Evolutionary conservation across 805 yeast species (phyloP), one percentile per base, ranked within the genome.

Genomic region (Metschnikowia colocasiae): DNA sequence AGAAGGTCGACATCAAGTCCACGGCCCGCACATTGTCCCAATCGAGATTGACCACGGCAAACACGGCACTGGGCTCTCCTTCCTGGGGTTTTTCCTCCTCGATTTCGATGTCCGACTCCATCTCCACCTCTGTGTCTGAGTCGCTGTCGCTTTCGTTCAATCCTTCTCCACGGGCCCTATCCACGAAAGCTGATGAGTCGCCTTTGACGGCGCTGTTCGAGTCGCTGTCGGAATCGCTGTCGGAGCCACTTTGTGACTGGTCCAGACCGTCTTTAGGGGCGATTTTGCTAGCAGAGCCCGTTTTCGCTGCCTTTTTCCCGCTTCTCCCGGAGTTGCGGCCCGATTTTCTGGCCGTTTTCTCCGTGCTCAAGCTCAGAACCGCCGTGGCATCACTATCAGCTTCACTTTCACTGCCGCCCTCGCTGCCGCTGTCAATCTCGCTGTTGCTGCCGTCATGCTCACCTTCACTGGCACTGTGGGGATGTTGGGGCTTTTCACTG

Each of bases 1-100:
- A 70, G 58, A 92, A 89, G 0, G 98, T 85, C 4, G 95, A 95
- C 85, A 87, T 80, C 53, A 92, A 70, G 62, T 94, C 98, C 3
- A 80, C 80, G 0, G 98, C 86, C 39, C 81, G 78, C n/a, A 94
- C 76, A 60, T 94, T 87, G 58, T 94, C 99, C 99, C 99, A 94
- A 62, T 94, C 99, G 78, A 94, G 73, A 60, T 94, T 94, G 26
- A 94, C 98, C 1, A 85, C 96, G 0, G 99, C 99, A 59, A 94
- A 74, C 5, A 87, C 73, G 29, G 70, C 71, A 1, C 95, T 75
- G 26, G 96, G 95, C 2, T 92, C 97, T 39, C 96, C 95, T 43
- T 82, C 84, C 41, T 87, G 90, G n/a, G 94, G 86, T 45, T 79
- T 76, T 8, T 69, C 71, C 25, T 73, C 75, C 55, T 79, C 86